Conservation (phyloP, 179 eudicot genomes). For the Sideroxylon spinosum region DNA sequence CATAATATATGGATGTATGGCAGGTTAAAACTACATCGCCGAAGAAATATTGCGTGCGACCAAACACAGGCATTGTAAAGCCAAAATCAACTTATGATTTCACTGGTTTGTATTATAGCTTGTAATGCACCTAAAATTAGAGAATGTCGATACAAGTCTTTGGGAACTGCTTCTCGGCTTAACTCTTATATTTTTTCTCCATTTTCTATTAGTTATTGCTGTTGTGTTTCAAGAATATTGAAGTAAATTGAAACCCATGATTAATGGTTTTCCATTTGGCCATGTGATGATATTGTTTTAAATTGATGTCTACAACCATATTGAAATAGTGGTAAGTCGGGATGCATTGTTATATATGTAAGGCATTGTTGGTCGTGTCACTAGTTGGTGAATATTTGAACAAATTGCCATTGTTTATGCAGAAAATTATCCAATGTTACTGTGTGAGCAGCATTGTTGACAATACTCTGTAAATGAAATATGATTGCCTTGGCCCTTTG, state of each 20-base stretch:
- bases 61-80: constrained; percentile 55
- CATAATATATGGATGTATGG: constrained; percentile 11
- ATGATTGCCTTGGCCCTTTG: neutral
- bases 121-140: neutral
- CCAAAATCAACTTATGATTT: constrained; percentile 56
- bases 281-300: neutral
- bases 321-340: neutral
- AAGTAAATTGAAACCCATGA: neutral
- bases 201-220: neutral
- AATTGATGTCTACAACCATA: neutral
- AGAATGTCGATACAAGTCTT: neutral
- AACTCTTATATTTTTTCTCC: no score
- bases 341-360: neutral
- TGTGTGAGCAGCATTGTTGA: neutral
- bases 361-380: neutral
- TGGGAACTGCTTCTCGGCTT: no score
- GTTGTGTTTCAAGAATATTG: neutral
- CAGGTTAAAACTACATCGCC: constrained; percentile 85
- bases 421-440: neutral
- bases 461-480: neutral
- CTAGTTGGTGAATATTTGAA: neutral
- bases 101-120: constrained; percentile 40
- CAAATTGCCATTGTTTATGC: neutral
- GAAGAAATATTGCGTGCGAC: constrained; percentile 75
- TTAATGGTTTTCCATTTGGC: neutral